These are phyloP conservation scores for Fusarium duplospermum DNA, from an alignment of 2,329 filamentous ascomycete species.

Conservation along the genomic window DNA sequence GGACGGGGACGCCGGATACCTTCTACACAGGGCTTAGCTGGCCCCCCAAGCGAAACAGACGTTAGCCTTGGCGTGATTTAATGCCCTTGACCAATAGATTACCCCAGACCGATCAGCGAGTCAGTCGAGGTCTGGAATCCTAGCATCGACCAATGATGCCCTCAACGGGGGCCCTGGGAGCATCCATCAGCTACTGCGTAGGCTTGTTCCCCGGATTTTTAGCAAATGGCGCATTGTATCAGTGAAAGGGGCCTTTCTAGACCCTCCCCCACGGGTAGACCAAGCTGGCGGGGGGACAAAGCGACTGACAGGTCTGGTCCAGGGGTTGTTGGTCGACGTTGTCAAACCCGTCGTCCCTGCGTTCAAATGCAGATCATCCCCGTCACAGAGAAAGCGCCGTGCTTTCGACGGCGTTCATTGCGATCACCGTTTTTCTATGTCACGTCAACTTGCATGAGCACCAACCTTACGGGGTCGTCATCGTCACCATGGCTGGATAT, in stretches of 20 bases:
- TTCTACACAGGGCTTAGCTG: neutral
- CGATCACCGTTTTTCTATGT: constrained; percentile 2
- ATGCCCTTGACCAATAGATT: neutral
- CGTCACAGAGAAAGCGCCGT: neutral
- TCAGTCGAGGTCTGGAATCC: neutral
- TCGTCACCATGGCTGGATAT: constrained; percentile 29
- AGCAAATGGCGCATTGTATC: neutral
- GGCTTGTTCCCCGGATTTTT: constrained; percentile 1
- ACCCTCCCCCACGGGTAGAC: neutral
- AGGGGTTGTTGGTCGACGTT: neutral
- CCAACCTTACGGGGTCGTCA: neutral
- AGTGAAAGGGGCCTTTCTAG: neutral
- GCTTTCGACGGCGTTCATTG: neutral
- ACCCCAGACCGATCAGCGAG: neutral
- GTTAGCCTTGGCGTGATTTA: neutral
- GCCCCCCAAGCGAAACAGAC: neutral
- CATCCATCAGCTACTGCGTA: neutral
- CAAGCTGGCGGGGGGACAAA: neutral
- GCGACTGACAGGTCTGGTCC: neutral
- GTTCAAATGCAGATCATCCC: constrained; percentile 37
- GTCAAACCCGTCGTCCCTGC: neutral
- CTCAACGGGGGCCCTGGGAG: neutral
- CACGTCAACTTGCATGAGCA: neutral
- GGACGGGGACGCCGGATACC: neutral
- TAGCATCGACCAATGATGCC: neutral